Evolutionary conservation across 2,329 filamentous ascomycete genomes (phyloP), one percentile per base, ranked within the genome.

Genomic region (Arthrobotrys iridis): DNA sequence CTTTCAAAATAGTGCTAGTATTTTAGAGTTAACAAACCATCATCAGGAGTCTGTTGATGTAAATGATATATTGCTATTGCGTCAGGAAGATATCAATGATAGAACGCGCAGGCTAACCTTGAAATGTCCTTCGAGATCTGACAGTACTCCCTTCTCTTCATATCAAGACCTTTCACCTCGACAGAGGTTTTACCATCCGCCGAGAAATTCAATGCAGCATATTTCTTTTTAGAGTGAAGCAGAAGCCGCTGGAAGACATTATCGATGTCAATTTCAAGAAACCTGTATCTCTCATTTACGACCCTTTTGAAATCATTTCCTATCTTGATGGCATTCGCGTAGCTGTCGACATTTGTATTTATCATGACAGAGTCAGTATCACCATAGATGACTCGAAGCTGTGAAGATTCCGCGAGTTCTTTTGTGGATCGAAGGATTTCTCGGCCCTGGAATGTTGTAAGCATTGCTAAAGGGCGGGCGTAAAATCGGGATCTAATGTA

Each of bases 301-400:
- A 92, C 88, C 79, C 89, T 90, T 84, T 97, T 98, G 86, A 99
- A 98, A 77, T 98, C 93, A 46, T 93, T 90, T 68, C 95, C 96
- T 59, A 99, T 91, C 81, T 91, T 93, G 79, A 97, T 85, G 1
- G 95, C 95, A 80, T 96, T 93, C 30, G 91, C 89, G 28, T 98
- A 91, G 78, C 91, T 96, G 83, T 97, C 92, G 65, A 95, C 93
- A 80, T 98, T 98, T 77, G 95, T 96, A 81, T 99, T 99, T 85
- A 99, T 98, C 95, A 99, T 99, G 83, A 99, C 95, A 6, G 95
- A 99, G 83, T 99, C 95, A 10, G 95, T 99, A 83, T 99, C 95
- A 84, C 95, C 95, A 80, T 99, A 99, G 77, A 99, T 98, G 82
- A 99, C 95, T 80, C 95, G 91, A 28, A 99, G 87, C 73, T 93